Base-by-base conservation (phyloP, 1,139 yeast genomes). In the Taphrina pruni region DNA sequence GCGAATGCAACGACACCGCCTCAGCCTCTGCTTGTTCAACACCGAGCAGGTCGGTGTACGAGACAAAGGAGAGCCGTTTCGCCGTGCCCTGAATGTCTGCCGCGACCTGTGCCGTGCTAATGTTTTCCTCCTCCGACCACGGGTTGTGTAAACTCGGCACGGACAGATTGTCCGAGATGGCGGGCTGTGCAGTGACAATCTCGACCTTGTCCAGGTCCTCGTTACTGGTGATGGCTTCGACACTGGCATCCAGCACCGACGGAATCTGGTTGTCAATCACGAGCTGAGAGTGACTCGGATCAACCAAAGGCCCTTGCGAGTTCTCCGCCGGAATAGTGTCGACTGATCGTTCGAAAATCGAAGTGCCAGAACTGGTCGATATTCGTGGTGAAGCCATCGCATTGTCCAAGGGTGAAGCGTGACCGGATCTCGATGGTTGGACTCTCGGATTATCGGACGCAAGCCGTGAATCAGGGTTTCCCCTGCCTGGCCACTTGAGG, bases 171-270 rank as follows among this genome's bases (percentile, higher is more conserved):
- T 46, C 67, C 20, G 64, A 41, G 17, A 48, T 11, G 17, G 38
- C 50, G 11, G 68, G 68, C 38, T 48, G 57, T 2, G 64, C 61
- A 17, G 68, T 68, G 35, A 68, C 68, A 32, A 68, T 56, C 46
- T 62, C 70, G 26, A 68, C 67, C 36, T 62, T 21, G 54, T 68
- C 68, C 32, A 68, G 57, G 50, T 68, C 60, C n/a, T 58, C 52
- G 46, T 65, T 58, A 43, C 67, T 65, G 20, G 61, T 55, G 32
- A 68, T 64, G 45, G 67, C 67, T 20, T 68, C 70, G 56, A 68
- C 67, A 32, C 70, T 68, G 20, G 70, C 70, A 39, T 68, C 70
- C 26, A 68, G 52, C n/a, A 68, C 70, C 14, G 70, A 52, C 6
- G 70, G 70, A 12, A 68, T 60, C 41, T 68, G 68, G 38, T 68